These are phyloP conservation scores for Pachysolen tannophilus DNA, from an alignment of 805 yeast genomes.

Conservation along the genomic window DNA sequence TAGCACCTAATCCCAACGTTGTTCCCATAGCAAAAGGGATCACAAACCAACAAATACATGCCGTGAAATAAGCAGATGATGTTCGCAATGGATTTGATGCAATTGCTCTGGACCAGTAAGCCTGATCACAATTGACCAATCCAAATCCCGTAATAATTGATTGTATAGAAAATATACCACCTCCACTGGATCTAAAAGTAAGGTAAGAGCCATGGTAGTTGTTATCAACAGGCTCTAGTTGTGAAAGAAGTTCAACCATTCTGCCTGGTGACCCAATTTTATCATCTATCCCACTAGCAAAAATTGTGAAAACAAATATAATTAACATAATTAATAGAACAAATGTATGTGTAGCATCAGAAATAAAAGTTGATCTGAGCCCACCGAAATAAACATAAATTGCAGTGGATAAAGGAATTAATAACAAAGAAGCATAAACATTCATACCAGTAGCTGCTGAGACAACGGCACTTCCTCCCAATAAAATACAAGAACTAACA, in stretches of 20 bases:
- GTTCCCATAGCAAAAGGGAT: conserved; percentile 29
- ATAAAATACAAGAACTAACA: conserved; percentile 10
- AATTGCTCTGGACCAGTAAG: conserved; percentile 33
- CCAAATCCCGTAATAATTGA: conserved; percentile 24
- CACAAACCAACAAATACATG: conserved; percentile 29
- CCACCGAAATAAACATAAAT: conserved; percentile 26
- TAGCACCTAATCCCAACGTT: conserved; percentile 22
- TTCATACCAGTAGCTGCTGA: conserved; percentile 16
- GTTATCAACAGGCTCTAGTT: conserved; percentile 24
- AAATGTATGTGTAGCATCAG: conserved; percentile 22
- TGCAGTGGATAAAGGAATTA: conserved; percentile 21
- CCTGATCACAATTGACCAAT: conserved; percentile 28
- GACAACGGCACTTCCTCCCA: conserved; percentile 17
- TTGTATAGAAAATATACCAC: conserved; percentile 22
- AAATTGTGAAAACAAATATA: conserved; percentile 26
- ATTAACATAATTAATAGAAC: conserved; percentile 20
- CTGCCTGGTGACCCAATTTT: conserved; percentile 35
- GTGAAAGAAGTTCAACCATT: conserved; percentile 32
- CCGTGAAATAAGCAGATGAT: conserved; percentile 26
- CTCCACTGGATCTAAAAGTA: conserved; percentile 23
- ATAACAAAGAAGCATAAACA: conserved; percentile 16
- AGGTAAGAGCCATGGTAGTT: conserved; percentile 23
- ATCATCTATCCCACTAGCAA: conserved; percentile 26
- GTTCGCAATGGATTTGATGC: conserved; percentile 29
- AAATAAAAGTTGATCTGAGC: conserved; percentile 24